These are phyloP conservation scores for Lipomyces yamadae DNA, from an alignment of 805 yeast genomes.

Conservation along the genomic window DNA sequence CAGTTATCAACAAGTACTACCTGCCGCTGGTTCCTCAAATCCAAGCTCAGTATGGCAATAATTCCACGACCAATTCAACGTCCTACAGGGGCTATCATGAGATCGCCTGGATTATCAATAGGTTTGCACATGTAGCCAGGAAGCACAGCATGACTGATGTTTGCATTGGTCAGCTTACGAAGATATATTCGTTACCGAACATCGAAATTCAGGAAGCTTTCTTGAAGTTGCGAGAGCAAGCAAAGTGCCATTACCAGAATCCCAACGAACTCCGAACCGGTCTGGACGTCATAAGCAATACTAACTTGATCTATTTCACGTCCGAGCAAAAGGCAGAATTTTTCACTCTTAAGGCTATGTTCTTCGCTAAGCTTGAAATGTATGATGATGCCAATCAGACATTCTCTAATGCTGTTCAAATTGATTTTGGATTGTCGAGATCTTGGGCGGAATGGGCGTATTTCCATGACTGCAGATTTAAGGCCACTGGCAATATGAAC, in stretches of 20 bases:
- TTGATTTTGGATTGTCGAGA: conserved; percentile 89
- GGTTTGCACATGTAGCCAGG: conserved; percentile 98
- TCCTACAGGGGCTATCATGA: conserved; percentile 98
- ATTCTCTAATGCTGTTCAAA: conserved; percentile 96
- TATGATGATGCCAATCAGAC: conserved; percentile 97
- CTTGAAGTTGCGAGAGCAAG: conserved; percentile 92
- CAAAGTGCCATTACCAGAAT: conserved; percentile 94
- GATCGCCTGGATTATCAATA: conserved; percentile 97
- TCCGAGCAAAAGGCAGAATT: conserved; percentile 98
- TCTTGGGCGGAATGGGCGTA: conserved; percentile 99
- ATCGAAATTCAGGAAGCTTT: conserved; percentile 99
- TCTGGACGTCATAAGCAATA: conserved; percentile 92
- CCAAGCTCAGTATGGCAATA: conserved; percentile 59
- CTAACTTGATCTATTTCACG: conserved; percentile 93
- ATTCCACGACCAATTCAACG: conserved; percentile 75
- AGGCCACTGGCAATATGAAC: conserved; percentile 81
- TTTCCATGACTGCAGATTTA: conserved; percentile 85
- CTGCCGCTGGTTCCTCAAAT: conserved; percentile 87
- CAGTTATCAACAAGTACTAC: conserved; percentile 91
- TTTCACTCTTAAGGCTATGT: conserved; percentile 97
- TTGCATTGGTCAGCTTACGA: conserved; percentile 87
- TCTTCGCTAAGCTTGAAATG: conserved; percentile 85
- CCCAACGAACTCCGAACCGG: conserved; percentile 92
- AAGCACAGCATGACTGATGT: conserved; percentile 97
- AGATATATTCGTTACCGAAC: conserved; percentile 93